phyloP scores from a whole-genome alignment of 1,284 basidiomycete species.

The Amylostereum chailletii region DNA sequence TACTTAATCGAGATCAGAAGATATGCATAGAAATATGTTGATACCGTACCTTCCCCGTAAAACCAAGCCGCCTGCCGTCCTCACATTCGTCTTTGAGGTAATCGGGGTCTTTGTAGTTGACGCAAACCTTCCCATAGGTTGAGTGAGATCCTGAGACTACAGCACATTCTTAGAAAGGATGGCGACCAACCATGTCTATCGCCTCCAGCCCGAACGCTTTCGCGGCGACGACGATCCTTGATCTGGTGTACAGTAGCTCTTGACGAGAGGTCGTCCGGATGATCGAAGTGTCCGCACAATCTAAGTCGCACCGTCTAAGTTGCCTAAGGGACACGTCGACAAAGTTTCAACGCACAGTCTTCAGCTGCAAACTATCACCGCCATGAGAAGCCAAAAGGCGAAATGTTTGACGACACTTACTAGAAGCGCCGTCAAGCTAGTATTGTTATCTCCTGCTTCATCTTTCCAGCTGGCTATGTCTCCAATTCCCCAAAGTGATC shows the following conservation, averaged over 20 bases:
- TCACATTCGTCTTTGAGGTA: slow-evolving; percentile 70
- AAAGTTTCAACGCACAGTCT: slow-evolving; percentile 55
- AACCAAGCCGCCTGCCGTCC: slow-evolving; percentile 74
- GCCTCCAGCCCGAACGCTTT: slow-evolving; percentile 80
- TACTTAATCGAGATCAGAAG: slow-evolving; percentile 22
- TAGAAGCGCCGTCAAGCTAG: slow-evolving; percentile 51
- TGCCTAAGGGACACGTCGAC: not conserved
- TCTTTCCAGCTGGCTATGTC: slow-evolving; percentile 59
- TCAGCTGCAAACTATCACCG: slow-evolving; percentile 74
- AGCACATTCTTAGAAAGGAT: not conserved
- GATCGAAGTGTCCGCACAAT: slow-evolving; percentile 83
- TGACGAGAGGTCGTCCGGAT: slow-evolving; percentile 66
- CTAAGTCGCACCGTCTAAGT: slow-evolving; percentile 24
- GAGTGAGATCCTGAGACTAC: not conserved
- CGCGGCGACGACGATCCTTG: slow-evolving; percentile 75
- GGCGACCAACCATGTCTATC: slow-evolving; percentile 71
- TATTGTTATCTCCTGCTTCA: slow-evolving; percentile 28
- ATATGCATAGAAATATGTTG: not conserved
- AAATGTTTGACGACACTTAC: slow-evolving; percentile 24
- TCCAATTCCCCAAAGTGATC: slow-evolving; percentile 50
- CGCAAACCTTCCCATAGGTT: slow-evolving; percentile 59
- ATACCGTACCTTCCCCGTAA: slow-evolving; percentile 71
- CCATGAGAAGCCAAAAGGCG: slow-evolving; percentile 2
- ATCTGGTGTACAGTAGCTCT: slow-evolving; percentile 83
- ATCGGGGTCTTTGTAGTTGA: slow-evolving; percentile 76